phyloP scores from a whole-genome alignment of 805 yeast genomes.

The Candida ascalaphidarum region DNA sequence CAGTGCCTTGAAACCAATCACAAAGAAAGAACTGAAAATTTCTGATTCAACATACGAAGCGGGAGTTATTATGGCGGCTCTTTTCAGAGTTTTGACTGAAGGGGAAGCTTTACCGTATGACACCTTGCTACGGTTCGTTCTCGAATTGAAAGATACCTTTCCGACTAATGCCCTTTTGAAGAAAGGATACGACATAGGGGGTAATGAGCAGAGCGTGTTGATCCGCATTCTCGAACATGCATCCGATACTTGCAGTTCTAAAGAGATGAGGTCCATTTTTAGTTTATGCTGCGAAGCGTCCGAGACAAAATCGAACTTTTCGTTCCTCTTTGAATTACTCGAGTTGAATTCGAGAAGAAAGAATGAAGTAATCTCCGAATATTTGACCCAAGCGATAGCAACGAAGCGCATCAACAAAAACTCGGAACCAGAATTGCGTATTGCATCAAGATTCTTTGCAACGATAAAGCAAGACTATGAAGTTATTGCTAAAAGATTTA shows the following conservation, averaged over 20 bases:
- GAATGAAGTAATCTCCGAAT: slow-evolving; percentile 1
- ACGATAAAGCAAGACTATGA: slow-evolving; percentile 12
- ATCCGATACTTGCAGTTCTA: no score
- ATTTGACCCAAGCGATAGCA: slow-evolving; percentile 7
- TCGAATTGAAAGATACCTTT: slow-evolving; percentile 24
- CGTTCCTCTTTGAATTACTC: slow-evolving; percentile 10
- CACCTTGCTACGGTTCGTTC: slow-evolving; percentile 13
- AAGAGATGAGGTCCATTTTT: no score
- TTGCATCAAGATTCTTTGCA: slow-evolving; percentile 13
- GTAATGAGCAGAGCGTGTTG: no score
- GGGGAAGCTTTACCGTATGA: slow-evolving; percentile 9
- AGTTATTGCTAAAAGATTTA: slow-evolving; percentile 20
- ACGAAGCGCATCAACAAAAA: slow-evolving; percentile 10
- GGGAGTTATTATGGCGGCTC: slow-evolving; percentile 20
- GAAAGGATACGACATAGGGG: no score
- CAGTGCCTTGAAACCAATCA: slow-evolving; percentile 13
- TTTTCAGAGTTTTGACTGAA: slow-evolving; percentile 14
- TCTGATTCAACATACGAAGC: slow-evolving; percentile 24
- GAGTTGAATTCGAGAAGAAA: no score
- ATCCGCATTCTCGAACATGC: no score
- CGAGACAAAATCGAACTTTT: slow-evolving; percentile 10
- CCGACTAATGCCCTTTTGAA: no score
- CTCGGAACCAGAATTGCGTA: slow-evolving; percentile 9
- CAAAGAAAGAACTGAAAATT: slow-evolving; percentile 20
- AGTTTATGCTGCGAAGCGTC: no score